A percentile compares a stretch with the other conserved stretches of the same genome.
Conservation (phyloP, 2,329 filamentous ascomycete genomes). For the Ramichloridium luteum region DNA sequence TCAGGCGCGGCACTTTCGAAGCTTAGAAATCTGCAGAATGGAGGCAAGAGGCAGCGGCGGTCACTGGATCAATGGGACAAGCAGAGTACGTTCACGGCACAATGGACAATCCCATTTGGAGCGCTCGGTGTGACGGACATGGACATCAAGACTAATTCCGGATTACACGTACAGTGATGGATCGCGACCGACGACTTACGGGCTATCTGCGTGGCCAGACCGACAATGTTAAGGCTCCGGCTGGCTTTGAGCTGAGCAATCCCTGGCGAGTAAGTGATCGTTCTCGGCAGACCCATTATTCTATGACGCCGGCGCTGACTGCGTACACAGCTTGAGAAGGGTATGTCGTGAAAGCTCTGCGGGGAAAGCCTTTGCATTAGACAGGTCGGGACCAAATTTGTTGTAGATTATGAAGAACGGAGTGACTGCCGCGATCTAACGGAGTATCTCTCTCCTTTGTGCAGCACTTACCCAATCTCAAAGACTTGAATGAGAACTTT, state of each 20-base stretch:
- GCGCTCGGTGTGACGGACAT: too few relatives aligned
- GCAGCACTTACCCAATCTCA: too few relatives aligned
- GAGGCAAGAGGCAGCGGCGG: slow-evolving; percentile 48
- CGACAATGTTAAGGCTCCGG: slow-evolving; percentile 45
- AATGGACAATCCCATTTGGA: slow-evolving; percentile 1
- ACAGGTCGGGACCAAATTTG: too few relatives aligned
- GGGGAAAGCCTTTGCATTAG: too few relatives aligned
- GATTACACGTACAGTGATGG: slow-evolving; percentile 46
- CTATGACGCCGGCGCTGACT: not conserved
- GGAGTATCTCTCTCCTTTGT: too few relatives aligned
- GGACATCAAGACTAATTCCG: not conserved
- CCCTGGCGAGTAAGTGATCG: slow-evolving; percentile 53
- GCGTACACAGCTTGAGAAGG: slow-evolving; percentile 16
- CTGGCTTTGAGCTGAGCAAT: slow-evolving; percentile 55
- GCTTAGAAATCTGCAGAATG: slow-evolving; percentile 49
- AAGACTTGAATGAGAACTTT: too few relatives aligned
- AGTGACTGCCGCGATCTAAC: too few relatives aligned
- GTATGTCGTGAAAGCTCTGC: too few relatives aligned
- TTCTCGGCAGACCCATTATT: too few relatives aligned
- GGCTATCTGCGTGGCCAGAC: slow-evolving; percentile 50
- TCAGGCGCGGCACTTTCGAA: slow-evolving; percentile 46
- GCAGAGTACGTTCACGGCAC: slow-evolving; percentile 32
- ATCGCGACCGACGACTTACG: slow-evolving; percentile 51
- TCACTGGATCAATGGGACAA: slow-evolving; percentile 53
- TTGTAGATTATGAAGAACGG: too few relatives aligned